Percentiles rank a stretch among this genome's conserved stretches.
These are phyloP conservation scores for Arxiozyma slooffiae DNA, from an alignment of 1,139 yeast genomes.

Conservation along the genomic window DNA sequence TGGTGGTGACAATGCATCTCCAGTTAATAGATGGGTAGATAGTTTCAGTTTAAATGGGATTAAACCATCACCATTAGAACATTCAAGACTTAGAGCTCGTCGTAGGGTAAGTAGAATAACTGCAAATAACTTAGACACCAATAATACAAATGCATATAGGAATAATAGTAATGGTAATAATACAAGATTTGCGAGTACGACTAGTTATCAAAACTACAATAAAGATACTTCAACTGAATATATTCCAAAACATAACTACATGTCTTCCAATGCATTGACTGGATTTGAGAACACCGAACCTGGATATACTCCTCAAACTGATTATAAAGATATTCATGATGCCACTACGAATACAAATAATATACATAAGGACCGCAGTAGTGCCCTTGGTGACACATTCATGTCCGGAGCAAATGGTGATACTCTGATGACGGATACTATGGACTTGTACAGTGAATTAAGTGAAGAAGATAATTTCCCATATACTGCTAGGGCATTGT, in stretches of 20 bases:
- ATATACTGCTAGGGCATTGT: constrained; percentile 77
- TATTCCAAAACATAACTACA: constrained; percentile 18
- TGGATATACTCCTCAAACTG: constrained; percentile 2
- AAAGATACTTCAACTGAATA: constrained; percentile 2
- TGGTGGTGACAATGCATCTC: constrained; percentile 72
- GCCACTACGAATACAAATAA: background rate
- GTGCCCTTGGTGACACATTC: constrained; percentile 16
- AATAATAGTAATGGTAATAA: background rate
- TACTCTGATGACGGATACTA: constrained; percentile 30
- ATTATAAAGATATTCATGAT: constrained; percentile 4
- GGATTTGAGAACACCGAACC: constrained; percentile 33
- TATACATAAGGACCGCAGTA: background rate
- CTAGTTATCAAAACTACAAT: constrained; percentile 2
- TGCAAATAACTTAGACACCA: background rate
- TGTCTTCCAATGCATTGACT: constrained; percentile 33
- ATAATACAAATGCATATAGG: background rate
- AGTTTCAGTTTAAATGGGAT: constrained; percentile 48
- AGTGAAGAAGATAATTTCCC: constrained; percentile 50
- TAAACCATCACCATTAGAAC: constrained; percentile 30
- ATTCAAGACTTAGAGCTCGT: constrained; percentile 17
- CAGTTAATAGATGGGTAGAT: constrained; percentile 76
- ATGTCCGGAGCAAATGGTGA: constrained; percentile 32
- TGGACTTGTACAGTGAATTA: constrained; percentile 29
- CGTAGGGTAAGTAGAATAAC: constrained; percentile 11
- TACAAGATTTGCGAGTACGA: constrained; percentile 3